Conservation (phyloP, 495 filamentous ascomycete genomes). For the Cryomyces minteri region DNA sequence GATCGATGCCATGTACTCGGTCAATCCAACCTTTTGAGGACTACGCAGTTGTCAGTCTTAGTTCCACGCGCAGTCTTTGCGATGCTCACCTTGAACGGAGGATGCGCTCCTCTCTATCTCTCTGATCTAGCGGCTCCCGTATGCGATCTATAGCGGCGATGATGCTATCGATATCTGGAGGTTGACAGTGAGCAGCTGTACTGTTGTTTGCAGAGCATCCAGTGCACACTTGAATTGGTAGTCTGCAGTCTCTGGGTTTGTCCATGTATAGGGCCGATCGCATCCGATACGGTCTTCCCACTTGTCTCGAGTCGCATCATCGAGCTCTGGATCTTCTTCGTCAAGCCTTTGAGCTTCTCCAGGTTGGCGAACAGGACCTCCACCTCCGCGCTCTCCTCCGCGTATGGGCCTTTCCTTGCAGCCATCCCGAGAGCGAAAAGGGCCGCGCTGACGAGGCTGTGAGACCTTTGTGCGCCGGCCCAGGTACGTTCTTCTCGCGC, state of each 20-base stretch:
- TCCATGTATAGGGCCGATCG: constrained; percentile 81
- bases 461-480: neutral
- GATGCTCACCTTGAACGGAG: constrained; percentile 58
- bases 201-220: neutral
- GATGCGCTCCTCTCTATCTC: constrained; percentile 74
- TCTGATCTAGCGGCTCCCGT: constrained; percentile 72
- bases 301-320: constrained; percentile 68
- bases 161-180: constrained; percentile 64
- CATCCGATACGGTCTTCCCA: constrained; percentile 75
- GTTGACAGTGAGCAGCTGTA: neutral
- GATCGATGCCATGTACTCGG: constrained; percentile 75
- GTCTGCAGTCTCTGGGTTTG: constrained; percentile 79
- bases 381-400: constrained; percentile 56
- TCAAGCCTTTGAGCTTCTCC: constrained; percentile 50
- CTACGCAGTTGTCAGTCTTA: constrained; percentile 17
- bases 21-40: constrained; percentile 59
- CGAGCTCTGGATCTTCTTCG: constrained; percentile 84
- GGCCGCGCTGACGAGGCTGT: neutral
- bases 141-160: constrained; percentile 73
- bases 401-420: constrained; percentile 22
- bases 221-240: constrained; percentile 49
- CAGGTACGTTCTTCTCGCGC: no score
- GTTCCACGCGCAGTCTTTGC: neutral
- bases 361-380: constrained; percentile 49
- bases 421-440: constrained; percentile 1